phyloP scores from a whole-genome alignment of 495 filamentous ascomycete species.

The Cairneyella variabilis region DNA sequence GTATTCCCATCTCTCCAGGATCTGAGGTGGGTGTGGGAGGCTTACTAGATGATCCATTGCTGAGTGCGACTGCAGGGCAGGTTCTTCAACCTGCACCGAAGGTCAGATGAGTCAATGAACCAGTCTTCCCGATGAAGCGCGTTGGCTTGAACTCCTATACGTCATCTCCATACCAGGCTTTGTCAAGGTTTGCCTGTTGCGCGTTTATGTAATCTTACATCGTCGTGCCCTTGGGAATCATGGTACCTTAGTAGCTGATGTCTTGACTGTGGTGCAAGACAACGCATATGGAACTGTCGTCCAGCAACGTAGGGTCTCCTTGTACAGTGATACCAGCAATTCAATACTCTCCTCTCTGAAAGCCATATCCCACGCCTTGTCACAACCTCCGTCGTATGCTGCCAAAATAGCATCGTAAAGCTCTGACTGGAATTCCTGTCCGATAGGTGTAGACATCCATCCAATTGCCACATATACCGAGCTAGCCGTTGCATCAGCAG shows the following conservation, averaged over 20 bases:
- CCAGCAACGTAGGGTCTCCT: conserved; percentile 9
- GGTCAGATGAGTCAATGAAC: background rate
- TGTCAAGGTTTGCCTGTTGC: conserved; percentile 1
- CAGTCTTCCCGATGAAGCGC: background rate
- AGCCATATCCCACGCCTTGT: conserved; percentile 9
- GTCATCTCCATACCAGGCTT: background rate
- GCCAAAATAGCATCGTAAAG: conserved; percentile 7
- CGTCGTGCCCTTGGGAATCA: conserved; percentile 3
- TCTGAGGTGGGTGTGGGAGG: too few relatives aligned
- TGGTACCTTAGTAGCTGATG: background rate
- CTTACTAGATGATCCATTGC: conserved; percentile 2
- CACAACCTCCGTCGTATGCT: background rate
- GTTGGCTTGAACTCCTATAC: background rate
- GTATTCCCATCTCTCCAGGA: too few relatives aligned
- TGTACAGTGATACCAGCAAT: background rate
- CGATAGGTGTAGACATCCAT: conserved; percentile 5
- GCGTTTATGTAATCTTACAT: conserved; percentile 6
- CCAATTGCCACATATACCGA: background rate
- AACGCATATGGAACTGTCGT: background rate
- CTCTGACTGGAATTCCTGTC: conserved; percentile 1
- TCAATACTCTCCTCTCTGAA: conserved; percentile 4
- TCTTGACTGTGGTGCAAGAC: background rate
- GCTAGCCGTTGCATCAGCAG: background rate
- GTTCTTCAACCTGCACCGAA: background rate
- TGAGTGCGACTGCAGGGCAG: background rate